A percentile compares a stretch with the other conserved stretches of the same genome.
These are phyloP conservation scores for Sutorius australiensis DNA, from an alignment of 768 basidiomycete genomes.

Conservation along the genomic window DNA sequence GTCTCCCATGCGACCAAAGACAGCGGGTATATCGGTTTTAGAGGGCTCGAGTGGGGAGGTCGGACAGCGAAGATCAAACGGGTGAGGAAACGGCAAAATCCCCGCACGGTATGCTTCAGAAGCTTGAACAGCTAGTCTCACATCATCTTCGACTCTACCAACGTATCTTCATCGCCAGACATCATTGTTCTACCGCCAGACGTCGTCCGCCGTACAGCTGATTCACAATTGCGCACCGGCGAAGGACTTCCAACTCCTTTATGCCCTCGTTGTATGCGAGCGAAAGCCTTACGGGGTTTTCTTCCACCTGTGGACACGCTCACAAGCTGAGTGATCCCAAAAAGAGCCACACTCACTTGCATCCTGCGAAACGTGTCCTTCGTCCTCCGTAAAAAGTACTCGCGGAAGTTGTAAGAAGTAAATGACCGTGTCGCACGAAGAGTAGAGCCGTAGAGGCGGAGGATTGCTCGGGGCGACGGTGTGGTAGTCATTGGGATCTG, in stretches of 20 bases:
- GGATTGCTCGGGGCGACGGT: conserved; percentile 64
- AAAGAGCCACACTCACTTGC: conserved; percentile 41
- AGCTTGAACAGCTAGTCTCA: background rate
- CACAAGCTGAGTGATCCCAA: background rate
- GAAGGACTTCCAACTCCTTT: conserved; percentile 73
- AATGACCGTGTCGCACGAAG: conserved; percentile 76
- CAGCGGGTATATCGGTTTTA: background rate
- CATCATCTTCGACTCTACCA: background rate
- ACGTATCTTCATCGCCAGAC: background rate
- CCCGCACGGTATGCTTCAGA: background rate
- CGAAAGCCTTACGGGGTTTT: conserved; percentile 50
- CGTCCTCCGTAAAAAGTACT: conserved; percentile 73
- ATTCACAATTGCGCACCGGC: conserved; percentile 82
- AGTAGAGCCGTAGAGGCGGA: conserved; percentile 72
- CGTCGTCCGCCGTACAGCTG: conserved; percentile 85
- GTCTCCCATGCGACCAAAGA: background rate
- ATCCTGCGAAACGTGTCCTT: conserved; percentile 64
- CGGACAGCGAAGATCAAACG: background rate
- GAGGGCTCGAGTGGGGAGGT: background rate
- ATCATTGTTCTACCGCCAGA: conserved; percentile 71
- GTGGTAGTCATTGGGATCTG: conserved; percentile 38
- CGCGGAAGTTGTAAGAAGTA: conserved; percentile 89
- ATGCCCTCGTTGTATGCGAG: conserved; percentile 64
- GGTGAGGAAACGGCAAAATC: background rate
- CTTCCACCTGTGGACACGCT: conserved; percentile 44